phyloP scores from a whole-genome alignment of 768 basidiomycete species.

The Russula lepida region DNA sequence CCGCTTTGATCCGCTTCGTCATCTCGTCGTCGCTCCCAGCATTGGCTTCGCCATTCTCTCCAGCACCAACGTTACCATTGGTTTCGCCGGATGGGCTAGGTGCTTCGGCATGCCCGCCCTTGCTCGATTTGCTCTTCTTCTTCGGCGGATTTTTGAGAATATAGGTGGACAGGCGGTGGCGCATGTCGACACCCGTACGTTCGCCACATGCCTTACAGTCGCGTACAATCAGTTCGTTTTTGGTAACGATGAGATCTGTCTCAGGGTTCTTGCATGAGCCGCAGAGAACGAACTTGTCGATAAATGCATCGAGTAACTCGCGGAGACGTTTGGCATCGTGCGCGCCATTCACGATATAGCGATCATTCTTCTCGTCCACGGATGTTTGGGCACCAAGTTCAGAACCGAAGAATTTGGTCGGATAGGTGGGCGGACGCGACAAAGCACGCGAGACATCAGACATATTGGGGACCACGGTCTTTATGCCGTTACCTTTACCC shows the following conservation, averaged over 20 bases:
- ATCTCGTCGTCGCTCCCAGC: conserved; percentile 75
- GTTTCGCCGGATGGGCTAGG: conserved; percentile 34
- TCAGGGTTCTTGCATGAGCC: conserved; percentile 98
- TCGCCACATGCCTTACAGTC: conserved; percentile 99
- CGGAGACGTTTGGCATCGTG: conserved; percentile 87
- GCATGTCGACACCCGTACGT: conserved; percentile 87
- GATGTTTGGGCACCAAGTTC: conserved; percentile 98
- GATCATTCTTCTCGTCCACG: conserved; percentile 92
- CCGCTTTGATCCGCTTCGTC: conserved; percentile 85
- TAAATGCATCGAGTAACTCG: conserved; percentile 93
- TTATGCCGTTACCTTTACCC: conserved; percentile 99
- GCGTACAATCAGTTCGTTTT: conserved; percentile 80
- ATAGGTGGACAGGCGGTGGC: conserved; percentile 93
- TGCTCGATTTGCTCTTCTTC: conserved; percentile 64
- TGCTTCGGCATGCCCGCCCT: conserved; percentile 45
- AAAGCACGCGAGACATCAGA: conserved; percentile 93
- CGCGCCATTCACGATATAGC: conserved; percentile 97
- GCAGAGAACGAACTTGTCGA: conserved; percentile 98
- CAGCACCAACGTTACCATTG: conserved; percentile 33
- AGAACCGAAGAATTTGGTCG: conserved; percentile 98
- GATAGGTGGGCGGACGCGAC: conserved; percentile 89
- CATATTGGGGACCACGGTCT: conserved; percentile 99
- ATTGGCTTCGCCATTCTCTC: conserved; percentile 35
- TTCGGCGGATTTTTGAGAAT: conserved; percentile 97
- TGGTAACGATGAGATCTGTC: conserved; percentile 89